Evolutionary conservation across 2,329 filamentous ascomycete species (phyloP), one percentile per base, ranked within the genome.

Genomic region (Dryadomyces quercivorus): DNA sequence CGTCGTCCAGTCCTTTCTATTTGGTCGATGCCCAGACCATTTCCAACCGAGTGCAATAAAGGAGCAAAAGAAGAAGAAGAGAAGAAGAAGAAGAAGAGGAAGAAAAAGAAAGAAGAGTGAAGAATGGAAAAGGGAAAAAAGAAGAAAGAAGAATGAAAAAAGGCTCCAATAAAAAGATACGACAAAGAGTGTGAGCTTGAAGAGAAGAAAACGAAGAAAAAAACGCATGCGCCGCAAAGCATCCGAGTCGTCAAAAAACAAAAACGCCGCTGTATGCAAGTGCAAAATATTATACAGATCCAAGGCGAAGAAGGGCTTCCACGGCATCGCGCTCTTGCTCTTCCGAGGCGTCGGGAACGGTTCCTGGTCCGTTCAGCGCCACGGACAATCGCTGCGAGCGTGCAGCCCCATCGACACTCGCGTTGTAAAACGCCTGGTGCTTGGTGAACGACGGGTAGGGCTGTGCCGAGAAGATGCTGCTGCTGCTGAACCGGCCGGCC

Each of bases 251-350:
- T 22, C 13, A 40, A 56, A 51, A 18, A 48, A 50, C 31, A 31
- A 46, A 42, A 80, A 80, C 77, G 76, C 77, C 77, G 64, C 66
- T 65, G 70, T 62, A 78, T 76, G 75, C 72, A 74, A 67, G 42
- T 42, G 18, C 43, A 15, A 64, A 64, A 60, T 73, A 71, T 80
- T 84, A 85, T 80, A 84, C 75, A 80, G 86, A 91, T 70, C 87
- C 85, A 69, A 93, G 84, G 68, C 83, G 81, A 64, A 93, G 74
- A 64, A 92, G 80, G 60, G 87, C 88, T 69, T 89, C 87, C 60
- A 91, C 80, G 54, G 88, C 88, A 69, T 89, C 87, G 63, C 84
- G 84, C 74, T 92, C 88, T 69, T 89, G 84, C 58, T 82, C 78
- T 66, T 85, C 81, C 54, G 81, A 77, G 58, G 78, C 69, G 58